Evolutionary conservation across 805 yeast species (phyloP).

Genomic region (Cyberlindnera maritima): DNA sequence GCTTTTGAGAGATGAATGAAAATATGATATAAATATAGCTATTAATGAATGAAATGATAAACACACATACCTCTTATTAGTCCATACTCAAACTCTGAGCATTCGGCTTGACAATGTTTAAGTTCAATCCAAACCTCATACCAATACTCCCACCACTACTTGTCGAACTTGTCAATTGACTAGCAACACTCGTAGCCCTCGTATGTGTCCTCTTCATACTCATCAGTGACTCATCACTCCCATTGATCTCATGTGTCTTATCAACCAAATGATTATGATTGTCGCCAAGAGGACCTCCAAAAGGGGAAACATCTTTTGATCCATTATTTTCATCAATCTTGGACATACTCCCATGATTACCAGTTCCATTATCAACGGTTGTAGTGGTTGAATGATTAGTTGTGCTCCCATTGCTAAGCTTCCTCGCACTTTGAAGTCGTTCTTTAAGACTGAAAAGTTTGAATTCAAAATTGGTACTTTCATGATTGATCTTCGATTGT

Average conservation of each 20-base stretch:
- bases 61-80: neutral
- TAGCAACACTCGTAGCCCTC: constrained; percentile 3
- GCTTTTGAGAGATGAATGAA: constrained; percentile 42
- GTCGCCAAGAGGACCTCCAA: neutral
- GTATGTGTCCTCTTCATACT: constrained; percentile 8
- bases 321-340: constrained; percentile 4
- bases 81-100: constrained; percentile 29
- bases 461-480: constrained; percentile 10
- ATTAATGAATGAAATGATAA: constrained; percentile 3
- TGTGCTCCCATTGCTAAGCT: constrained; percentile 31
- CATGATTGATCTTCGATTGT: constrained; percentile 3
- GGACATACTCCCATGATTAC: constrained; percentile 7
- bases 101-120: constrained; percentile 59
- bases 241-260: neutral
- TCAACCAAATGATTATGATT: neutral
- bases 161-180: constrained; percentile 5
- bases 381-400: constrained; percentile 1
- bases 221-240: constrained; percentile 12
- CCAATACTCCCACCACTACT: constrained; percentile 1
- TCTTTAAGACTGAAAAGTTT: constrained; percentile 20
- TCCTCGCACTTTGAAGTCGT: constrained; percentile 19
- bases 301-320: no score
- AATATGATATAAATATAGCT: neutral
- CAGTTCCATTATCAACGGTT: neutral
- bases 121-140: constrained; percentile 43